These are phyloP conservation scores for Cercophora sp. DNA, from an alignment of 495 filamentous ascomycete genomes.

Conservation along the genomic window DNA sequence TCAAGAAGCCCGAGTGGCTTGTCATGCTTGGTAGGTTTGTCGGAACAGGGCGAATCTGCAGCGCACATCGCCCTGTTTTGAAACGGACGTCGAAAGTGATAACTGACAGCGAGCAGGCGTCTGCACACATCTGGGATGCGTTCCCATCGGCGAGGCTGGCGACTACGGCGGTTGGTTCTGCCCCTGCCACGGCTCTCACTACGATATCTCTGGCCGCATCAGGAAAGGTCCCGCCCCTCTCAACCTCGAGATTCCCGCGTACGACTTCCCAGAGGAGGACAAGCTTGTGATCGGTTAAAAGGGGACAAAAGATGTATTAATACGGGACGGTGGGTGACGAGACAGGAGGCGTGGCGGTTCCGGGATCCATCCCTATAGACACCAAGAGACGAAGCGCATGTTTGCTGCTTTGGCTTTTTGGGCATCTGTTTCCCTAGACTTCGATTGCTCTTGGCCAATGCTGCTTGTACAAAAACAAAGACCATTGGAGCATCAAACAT, in stretches of 20 bases:
- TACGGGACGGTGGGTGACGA: conserved; percentile 18
- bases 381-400: conserved; percentile 12
- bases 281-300: conserved; percentile 76
- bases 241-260: conserved; percentile 91
- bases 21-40: conserved; percentile 83
- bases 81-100: neutral
- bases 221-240: conserved; percentile 93
- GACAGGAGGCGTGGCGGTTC: conserved; percentile 12
- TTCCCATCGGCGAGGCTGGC: conserved; percentile 97
- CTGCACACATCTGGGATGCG: conserved; percentile 98
- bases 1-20: conserved; percentile 97
- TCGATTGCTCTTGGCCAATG: conserved; percentile 15
- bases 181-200: conserved; percentile 99
- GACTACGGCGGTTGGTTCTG: conserved; percentile 99
- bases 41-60: neutral
- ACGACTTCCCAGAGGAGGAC: conserved; percentile 79
- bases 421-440: conserved; percentile 14
- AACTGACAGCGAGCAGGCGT: conserved; percentile 58
- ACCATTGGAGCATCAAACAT: conserved; percentile 15
- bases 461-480: conserved; percentile 15
- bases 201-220: conserved; percentile 97
- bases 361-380: conserved; percentile 21
- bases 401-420: conserved; percentile 10
- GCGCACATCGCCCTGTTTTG: neutral
- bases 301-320: conserved; percentile 16